Evolutionary conservation across 1,284 basidiomycete genomes (phyloP).

Genomic region (Ustilago shanxiensis): DNA sequence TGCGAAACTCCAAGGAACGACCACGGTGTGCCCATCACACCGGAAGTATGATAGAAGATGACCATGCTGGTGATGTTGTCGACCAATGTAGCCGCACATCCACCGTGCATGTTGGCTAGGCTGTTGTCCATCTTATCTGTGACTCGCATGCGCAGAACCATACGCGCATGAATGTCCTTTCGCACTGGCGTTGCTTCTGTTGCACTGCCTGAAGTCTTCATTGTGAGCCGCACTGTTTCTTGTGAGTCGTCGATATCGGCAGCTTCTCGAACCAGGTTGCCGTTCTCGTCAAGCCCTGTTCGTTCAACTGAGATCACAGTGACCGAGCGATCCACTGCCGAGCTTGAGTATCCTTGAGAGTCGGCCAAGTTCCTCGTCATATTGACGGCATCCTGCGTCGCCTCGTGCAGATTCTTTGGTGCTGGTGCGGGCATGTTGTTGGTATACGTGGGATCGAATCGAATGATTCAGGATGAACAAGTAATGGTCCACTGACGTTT

Average conservation of each 20-base stretch:
- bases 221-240: slow-evolving; percentile 19
- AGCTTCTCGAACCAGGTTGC: slow-evolving; percentile 34
- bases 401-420: slow-evolving; percentile 40
- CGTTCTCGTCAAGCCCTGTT: slow-evolving; percentile 36
- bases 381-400: slow-evolving; percentile 47
- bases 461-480: too few species aligned
- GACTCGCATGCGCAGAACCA: slow-evolving; percentile 54
- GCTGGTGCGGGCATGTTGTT: slow-evolving; percentile 34
- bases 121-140: slow-evolving; percentile 57
- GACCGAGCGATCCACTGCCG: slow-evolving; percentile 38
- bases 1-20: slow-evolving; percentile 65
- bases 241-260: slow-evolving; percentile 41
- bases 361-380: slow-evolving; percentile 36
- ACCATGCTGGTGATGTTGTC: slow-evolving; percentile 58
- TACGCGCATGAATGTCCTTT: slow-evolving; percentile 45
- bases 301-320: slow-evolving; percentile 38
- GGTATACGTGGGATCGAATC: neutral
- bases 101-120: slow-evolving; percentile 62
- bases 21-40: slow-evolving; percentile 55
- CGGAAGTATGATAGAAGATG: slow-evolving; percentile 51
- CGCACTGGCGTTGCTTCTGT: slow-evolving; percentile 24
- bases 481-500: neutral
- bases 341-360: slow-evolving; percentile 32
- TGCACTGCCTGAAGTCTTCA: slow-evolving; percentile 27
- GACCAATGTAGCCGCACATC: slow-evolving; percentile 56